phyloP scores from a whole-genome alignment of 1,139 yeast genomes.

The Chernovozyma aurita region DNA sequence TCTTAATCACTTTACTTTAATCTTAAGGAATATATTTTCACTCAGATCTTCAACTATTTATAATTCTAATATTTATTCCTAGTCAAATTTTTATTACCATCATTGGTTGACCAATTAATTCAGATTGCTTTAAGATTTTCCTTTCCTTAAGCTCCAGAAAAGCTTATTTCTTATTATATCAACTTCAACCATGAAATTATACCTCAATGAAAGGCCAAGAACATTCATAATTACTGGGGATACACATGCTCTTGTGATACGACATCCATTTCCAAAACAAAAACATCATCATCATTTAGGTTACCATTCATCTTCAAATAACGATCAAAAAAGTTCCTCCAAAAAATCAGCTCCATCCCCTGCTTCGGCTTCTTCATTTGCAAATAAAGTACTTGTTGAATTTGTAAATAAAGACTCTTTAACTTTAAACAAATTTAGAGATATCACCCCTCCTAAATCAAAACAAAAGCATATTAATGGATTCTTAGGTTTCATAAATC shows the following conservation, averaged over 20 bases:
- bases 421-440: slow-evolving; percentile 36
- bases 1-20: too few species aligned
- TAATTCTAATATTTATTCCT: too few species aligned
- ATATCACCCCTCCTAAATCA: slow-evolving; percentile 30
- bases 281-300: slow-evolving; percentile 20
- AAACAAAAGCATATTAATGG: slow-evolving; percentile 41
- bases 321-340: slow-evolving; percentile 8
- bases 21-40: too few species aligned
- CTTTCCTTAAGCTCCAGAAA: too few species aligned
- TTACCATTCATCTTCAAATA: slow-evolving; percentile 23
- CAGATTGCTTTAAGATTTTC: too few species aligned
- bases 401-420: slow-evolving; percentile 36
- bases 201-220: slow-evolving; percentile 49
- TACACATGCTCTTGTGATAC: slow-evolving; percentile 45
- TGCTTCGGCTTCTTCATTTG: slow-evolving; percentile 15
- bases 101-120: too few species aligned
- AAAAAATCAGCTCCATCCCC: slow-evolving; percentile 10
- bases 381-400: slow-evolving; percentile 46
- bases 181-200: slow-evolving; percentile 43
- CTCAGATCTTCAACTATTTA: too few species aligned
- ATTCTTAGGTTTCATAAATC: slow-evolving; percentile 54
- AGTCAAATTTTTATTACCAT: too few species aligned
- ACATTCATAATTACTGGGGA: slow-evolving; percentile 50
- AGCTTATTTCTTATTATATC: too few species aligned
- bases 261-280: slow-evolving; percentile 39